phyloP scores from a whole-genome alignment of 768 basidiomycete species.

The Boletellus sp. region DNA sequence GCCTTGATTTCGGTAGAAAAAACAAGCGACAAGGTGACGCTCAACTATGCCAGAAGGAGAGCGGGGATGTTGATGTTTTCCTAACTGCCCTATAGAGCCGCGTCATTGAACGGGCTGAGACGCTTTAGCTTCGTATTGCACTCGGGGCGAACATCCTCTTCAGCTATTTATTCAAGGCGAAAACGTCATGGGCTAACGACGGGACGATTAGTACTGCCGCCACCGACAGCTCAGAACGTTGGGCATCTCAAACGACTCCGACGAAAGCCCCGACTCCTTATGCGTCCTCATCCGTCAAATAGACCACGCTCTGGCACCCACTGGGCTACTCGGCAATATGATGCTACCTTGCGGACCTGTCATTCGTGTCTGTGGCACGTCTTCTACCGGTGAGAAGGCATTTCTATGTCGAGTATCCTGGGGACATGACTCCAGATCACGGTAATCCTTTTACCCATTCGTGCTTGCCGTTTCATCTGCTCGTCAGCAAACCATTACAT shows the following conservation, averaged over 20 bases:
- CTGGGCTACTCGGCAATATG: constrained; percentile 64
- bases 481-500: constrained; percentile 71
- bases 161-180: too few relatives aligned
- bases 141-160: too few relatives aligned
- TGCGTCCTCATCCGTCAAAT: constrained; percentile 53
- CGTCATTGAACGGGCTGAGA: too few relatives aligned
- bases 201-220: not conserved
- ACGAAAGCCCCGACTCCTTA: constrained; percentile 24
- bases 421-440: constrained; percentile 55
- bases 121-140: too few relatives aligned
- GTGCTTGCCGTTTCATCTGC: not conserved
- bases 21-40: too few relatives aligned
- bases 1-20: too few relatives aligned
- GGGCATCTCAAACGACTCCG: too few relatives aligned
- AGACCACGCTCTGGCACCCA: constrained; percentile 55
- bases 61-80: too few relatives aligned
- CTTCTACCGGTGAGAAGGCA: constrained; percentile 76
- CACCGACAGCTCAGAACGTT: not conserved
- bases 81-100: too few relatives aligned
- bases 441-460: constrained; percentile 39
- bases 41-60: too few relatives aligned
- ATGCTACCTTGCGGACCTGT: constrained; percentile 68
- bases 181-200: too few relatives aligned
- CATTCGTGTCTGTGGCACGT: constrained; percentile 81
- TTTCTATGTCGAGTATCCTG: constrained; percentile 81